A percentile compares a stretch with the other conserved stretches of the same genome.
phyloP scores from a whole-genome alignment of 805 yeast genomes.

The Zygoascus bituminiphila region DNA sequence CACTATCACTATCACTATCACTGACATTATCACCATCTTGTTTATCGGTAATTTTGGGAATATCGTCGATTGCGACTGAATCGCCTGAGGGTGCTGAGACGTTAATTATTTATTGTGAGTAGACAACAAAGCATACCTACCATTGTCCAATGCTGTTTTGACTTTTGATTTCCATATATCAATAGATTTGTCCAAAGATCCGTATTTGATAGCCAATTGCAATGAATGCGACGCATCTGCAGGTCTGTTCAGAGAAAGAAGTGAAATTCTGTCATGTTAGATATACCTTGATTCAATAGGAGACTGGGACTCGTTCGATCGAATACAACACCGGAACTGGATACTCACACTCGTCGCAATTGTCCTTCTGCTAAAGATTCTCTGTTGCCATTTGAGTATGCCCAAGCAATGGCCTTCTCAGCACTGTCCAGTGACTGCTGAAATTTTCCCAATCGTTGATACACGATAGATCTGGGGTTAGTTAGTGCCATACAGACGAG shows the following conservation, averaged over 20 bases:
- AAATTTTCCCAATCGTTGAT: slow-evolving; percentile 16
- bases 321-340: no score
- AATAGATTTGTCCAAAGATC: slow-evolving; percentile 13
- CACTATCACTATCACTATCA: slow-evolving; percentile 4
- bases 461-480: slow-evolving; percentile 14
- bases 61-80: not conserved
- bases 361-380: slow-evolving; percentile 24
- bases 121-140: slow-evolving; percentile 33
- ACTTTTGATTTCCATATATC: slow-evolving; percentile 18
- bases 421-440: slow-evolving; percentile 16
- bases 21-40: slow-evolving; percentile 5
- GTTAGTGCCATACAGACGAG: not conserved
- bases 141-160: slow-evolving; percentile 48
- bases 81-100: no score
- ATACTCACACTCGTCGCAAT: slow-evolving; percentile 26
- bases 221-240: slow-evolving; percentile 23
- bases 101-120: no score
- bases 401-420: slow-evolving; percentile 16
- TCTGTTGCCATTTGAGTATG: slow-evolving; percentile 11
- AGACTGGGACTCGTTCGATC: not conserved
- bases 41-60: not conserved
- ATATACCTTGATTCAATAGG: not conserved
- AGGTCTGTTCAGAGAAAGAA: slow-evolving; percentile 16
- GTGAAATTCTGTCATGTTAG: slow-evolving; percentile 16
- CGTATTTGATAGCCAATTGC: slow-evolving; percentile 17